Percentiles rank a stretch among this genome's conserved stretches.
phyloP scores from a whole-genome alignment of 768 basidiomycete species.

The Russula virescens region DNA sequence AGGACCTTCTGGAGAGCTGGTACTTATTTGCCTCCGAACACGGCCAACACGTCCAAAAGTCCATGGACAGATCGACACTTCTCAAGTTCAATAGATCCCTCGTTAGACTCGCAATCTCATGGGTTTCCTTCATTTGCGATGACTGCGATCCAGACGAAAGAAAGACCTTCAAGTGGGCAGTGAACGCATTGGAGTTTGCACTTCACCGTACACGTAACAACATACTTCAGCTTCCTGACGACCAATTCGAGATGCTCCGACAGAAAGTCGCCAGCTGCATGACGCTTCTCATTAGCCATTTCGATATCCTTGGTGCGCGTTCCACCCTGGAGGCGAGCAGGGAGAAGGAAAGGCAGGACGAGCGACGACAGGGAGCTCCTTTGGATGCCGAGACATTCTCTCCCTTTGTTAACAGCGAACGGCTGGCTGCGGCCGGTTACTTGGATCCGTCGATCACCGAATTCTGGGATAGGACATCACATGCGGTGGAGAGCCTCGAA shows the following conservation, averaged over 20 bases:
- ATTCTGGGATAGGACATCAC: constrained; percentile 68
- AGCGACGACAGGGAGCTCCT: constrained; percentile 45
- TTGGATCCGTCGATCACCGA: constrained; percentile 60
- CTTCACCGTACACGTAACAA: constrained; percentile 82
- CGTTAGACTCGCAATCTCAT: constrained; percentile 88
- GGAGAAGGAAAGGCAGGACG: constrained; percentile 79
- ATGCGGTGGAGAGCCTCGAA: constrained; percentile 61
- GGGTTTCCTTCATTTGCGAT: constrained; percentile 98
- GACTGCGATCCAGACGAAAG: constrained; percentile 95
- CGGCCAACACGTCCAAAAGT: constrained; percentile 81
- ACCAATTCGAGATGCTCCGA: constrained; percentile 86
- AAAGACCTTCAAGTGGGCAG: constrained; percentile 97
- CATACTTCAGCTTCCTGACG: constrained; percentile 81
- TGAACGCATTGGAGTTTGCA: constrained; percentile 91
- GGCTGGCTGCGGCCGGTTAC: constrained; percentile 37
- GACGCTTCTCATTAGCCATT: constrained; percentile 94
- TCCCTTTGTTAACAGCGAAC: constrained; percentile 34
- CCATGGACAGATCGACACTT: constrained; percentile 70
- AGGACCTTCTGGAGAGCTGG: constrained; percentile 91
- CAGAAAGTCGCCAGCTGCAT: constrained; percentile 94
- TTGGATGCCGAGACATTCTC: constrained; percentile 40
- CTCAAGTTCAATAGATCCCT: constrained; percentile 77
- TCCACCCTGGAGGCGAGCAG: constrained; percentile 82
- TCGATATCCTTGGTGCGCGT: constrained; percentile 94
- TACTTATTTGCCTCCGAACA: constrained; percentile 95